Percentiles rank a stretch among this genome's conserved stretches.
Conservation (phyloP, 2,329 filamentous ascomycete species). For the Arthroderma uncinatum region DNA sequence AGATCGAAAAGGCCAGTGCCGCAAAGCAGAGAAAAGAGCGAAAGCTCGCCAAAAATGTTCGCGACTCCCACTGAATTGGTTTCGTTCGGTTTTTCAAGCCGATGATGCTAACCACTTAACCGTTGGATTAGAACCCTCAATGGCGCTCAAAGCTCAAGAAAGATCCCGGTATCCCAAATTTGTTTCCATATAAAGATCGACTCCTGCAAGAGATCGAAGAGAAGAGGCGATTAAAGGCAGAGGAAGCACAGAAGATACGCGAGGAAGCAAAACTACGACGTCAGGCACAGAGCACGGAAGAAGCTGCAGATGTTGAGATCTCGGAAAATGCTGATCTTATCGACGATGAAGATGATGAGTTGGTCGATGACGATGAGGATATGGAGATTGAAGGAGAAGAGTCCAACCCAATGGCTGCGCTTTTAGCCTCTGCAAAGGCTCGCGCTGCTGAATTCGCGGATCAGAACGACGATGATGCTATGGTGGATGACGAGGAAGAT, state of each 20-base stretch:
- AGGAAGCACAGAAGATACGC: conserved; percentile 59
- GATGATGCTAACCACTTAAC: background rate
- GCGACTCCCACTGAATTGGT: background rate
- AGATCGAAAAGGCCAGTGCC: conserved; percentile 84
- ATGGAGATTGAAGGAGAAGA: conserved; percentile 54
- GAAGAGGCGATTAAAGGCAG: conserved; percentile 65
- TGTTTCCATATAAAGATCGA: conserved; percentile 96
- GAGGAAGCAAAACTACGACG: conserved; percentile 48
- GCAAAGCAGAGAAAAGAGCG: conserved; percentile 84
- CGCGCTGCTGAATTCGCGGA: conserved; percentile 65
- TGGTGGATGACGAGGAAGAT: conserved; percentile 40
- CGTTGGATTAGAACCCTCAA: conserved; percentile 62
- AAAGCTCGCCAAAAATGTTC: conserved; percentile 74
- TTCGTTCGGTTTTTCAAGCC: background rate
- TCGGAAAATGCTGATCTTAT: conserved; percentile 23
- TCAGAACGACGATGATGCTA: conserved; percentile 46
- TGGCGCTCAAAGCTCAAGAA: conserved; percentile 94
- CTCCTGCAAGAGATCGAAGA: conserved; percentile 92
- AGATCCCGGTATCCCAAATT: conserved; percentile 91
- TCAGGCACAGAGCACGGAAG: conserved; percentile 30
- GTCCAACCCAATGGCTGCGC: conserved; percentile 82
- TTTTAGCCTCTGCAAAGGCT: conserved; percentile 70
- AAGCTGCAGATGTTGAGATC: conserved; percentile 23
- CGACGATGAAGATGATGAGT: conserved; percentile 32
- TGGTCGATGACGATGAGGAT: conserved; percentile 40